Conservation (phyloP, 208 protist species). For the Trypanosoma lewisi region DNA sequence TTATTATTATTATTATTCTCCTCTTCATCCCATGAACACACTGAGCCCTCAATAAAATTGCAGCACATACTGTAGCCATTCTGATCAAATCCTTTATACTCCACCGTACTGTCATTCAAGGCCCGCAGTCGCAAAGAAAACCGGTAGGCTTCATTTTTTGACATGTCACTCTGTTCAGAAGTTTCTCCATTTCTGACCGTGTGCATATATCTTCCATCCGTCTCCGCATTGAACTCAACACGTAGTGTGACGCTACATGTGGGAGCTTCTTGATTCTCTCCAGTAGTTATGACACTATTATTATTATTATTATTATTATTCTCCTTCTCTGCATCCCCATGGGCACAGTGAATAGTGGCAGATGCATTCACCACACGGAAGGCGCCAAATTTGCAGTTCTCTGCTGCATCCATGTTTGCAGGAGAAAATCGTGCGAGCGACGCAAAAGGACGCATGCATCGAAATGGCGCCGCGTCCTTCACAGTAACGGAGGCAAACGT, state of each 20-base stretch:
- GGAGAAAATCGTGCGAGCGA: conserved; percentile 35
- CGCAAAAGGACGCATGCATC: conserved; percentile 56
- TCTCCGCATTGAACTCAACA: conserved; percentile 17
- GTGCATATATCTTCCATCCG: conserved; percentile 1
- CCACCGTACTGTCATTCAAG: conserved; percentile 30
- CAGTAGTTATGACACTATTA: too few species aligned
- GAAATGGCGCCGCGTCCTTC: conserved; percentile 26
- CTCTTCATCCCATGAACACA: conserved; percentile 17
- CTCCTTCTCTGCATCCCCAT: not conserved
- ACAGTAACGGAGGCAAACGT: not conserved
- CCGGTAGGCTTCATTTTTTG: conserved; percentile 48
- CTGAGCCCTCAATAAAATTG: conserved; percentile 30
- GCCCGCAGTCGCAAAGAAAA: conserved; percentile 41
- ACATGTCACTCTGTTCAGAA: not conserved
- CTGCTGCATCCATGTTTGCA: conserved; percentile 27
- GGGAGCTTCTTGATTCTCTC: not conserved
- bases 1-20: not conserved
- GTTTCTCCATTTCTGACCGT: not conserved
- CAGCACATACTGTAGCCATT: conserved; percentile 86
- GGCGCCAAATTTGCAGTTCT: conserved; percentile 62
- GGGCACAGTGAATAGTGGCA: conserved; percentile 32
- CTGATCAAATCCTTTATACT: conserved; percentile 80
- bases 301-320: not conserved
- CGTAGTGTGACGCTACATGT: conserved; percentile 26
- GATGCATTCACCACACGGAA: conserved; percentile 45